A percentile compares a stretch with the other conserved stretches of the same genome.
Evolutionary conservation across 2,329 filamentous ascomycete genomes (phyloP).

Genomic region (Curvularia lunata): DNA sequence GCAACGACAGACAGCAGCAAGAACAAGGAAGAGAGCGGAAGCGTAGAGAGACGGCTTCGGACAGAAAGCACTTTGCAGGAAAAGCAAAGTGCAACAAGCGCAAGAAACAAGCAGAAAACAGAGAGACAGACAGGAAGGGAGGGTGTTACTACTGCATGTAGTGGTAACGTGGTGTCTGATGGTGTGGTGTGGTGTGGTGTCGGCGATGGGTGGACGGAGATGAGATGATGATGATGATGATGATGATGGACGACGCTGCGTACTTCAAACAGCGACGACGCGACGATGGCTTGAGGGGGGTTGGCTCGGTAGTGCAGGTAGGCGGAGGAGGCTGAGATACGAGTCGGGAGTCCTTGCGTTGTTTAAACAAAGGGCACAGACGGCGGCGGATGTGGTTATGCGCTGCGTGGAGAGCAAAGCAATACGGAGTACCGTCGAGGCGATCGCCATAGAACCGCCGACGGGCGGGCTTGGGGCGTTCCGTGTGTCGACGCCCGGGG

Average conservation of each 20-base stretch:
- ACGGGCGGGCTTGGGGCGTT: slow-evolving; percentile 30
- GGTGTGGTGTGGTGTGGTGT: slow-evolving; percentile 24
- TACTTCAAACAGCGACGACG: not conserved
- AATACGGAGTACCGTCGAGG: slow-evolving; percentile 32
- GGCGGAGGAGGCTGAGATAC: slow-evolving; percentile 32
- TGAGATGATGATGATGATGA: no score
- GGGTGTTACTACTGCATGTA: slow-evolving; percentile 33
- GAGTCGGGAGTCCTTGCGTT: slow-evolving; percentile 45
- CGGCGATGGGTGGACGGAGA: not conserved
- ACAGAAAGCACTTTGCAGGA: slow-evolving; percentile 40
- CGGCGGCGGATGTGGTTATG: slow-evolving; percentile 23
- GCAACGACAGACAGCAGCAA: slow-evolving; percentile 32
- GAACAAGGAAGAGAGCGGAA: slow-evolving; percentile 42
- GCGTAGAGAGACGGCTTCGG: slow-evolving; percentile 40
- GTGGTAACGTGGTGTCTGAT: slow-evolving; percentile 24
- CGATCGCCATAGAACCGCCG: slow-evolving; percentile 38
- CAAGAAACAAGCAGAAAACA: slow-evolving; percentile 36
- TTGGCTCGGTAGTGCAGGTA: slow-evolving; percentile 28
- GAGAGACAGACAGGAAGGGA: slow-evolving; percentile 41
- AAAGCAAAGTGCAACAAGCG: slow-evolving; percentile 45
- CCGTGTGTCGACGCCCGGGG: slow-evolving; percentile 20
- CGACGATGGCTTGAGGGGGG: slow-evolving; percentile 31
- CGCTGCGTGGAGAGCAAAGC: slow-evolving; percentile 26
- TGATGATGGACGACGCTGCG: no score
- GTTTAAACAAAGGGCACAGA: slow-evolving; percentile 37